Base-by-base conservation (phyloP, 148 eudicot species). In the Suaeda aralocaspica region DNA sequence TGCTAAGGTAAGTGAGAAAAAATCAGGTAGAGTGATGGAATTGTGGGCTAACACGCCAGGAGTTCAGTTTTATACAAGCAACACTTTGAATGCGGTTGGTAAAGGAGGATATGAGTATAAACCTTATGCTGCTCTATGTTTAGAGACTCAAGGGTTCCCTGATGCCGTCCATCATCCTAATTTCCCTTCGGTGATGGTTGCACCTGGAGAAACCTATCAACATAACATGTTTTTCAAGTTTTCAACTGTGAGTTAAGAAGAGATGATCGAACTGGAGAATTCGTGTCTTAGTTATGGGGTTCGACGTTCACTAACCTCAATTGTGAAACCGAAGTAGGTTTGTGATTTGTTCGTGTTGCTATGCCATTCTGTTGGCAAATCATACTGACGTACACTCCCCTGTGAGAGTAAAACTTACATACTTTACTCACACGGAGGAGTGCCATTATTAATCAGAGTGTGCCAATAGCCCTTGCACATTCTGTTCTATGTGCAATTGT, bases 61-160 rank as follows among this genome's bases (percentile, higher is more conserved):
- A 18, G 72, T 89, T 39, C 98, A 92, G 73, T 88, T 92, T 59
- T 92, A 92, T 51, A 89, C 98, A 1, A 81, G 81, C 26, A 81
- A 85, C 25, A 68, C 18, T 33, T 28, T 89, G 14, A 36, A 33
- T 19, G 24, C 84, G n/a, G 71, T 64, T 22, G 97, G 97, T 15
- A 89, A 87, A 60, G 87, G 79, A 12, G 96, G 97, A 11, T 83
- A 34, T 62, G 72, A 79, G 5, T 92, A 92, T 28, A 59, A 79
- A 21, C 46, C 71, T 48, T 84, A 82, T 65, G 84, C 83, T 0
- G 97, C 85, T 6, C 71, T 89, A 46, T 87, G 92, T 57, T 83
- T 92, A 81, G 97, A 92, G 82, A 89, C 92, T 36, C 97, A 92
- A 61, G 97, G 85, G 19, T 89, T 85, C 28, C 97, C 97, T 3